These are phyloP conservation scores for Erigeron canadensis DNA, from an alignment of 129 eudicot species.

Conservation along the genomic window DNA sequence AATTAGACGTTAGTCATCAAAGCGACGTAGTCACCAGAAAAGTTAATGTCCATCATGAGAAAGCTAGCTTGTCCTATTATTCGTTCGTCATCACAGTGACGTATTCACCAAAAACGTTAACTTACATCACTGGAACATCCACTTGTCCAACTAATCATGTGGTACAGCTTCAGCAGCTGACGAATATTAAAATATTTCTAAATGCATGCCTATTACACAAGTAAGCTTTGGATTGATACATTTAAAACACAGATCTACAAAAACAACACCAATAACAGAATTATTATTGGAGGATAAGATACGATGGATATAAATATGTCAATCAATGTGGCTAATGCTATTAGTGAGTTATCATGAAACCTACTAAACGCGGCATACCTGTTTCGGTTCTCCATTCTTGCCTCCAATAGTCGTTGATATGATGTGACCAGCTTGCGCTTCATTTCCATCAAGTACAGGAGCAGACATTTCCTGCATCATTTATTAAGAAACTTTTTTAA, in stretches of 20 bases:
- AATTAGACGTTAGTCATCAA: no score
- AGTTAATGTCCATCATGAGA: not conserved
- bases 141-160: no score
- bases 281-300: not conserved
- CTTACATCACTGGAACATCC: no score
- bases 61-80: conserved; percentile 7
- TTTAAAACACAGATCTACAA: not conserved
- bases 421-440: conserved; percentile 80
- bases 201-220: not conserved
- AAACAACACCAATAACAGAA: not conserved
- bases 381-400: conserved; percentile 95
- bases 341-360: conserved; percentile 6
- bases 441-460: conserved; percentile 63
- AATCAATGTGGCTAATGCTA: not conserved
- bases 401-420: conserved; percentile 92
- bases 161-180: no score
- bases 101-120: no score
- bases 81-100: not conserved
- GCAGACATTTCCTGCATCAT: conserved; percentile 65
- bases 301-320: not conserved
- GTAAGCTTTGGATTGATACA: not conserved
- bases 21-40: no score
- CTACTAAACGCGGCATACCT: conserved; percentile 42
- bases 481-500: not conserved
- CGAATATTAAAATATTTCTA: not conserved